These are phyloP conservation scores for Yamadazyma endophytica DNA, from an alignment of 805 yeast species.

Conservation along the genomic window DNA sequence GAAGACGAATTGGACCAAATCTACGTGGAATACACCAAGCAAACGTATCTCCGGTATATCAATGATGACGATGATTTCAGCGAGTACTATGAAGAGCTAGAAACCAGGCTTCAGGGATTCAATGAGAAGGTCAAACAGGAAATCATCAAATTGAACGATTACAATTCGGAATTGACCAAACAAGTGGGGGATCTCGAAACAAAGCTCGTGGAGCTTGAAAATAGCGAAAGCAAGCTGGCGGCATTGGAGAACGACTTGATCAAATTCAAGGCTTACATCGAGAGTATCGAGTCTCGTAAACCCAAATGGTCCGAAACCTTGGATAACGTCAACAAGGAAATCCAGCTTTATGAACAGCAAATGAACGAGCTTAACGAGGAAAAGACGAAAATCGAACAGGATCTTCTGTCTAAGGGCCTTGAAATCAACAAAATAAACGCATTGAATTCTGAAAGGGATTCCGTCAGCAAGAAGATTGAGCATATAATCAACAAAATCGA, in stretches of 20 bases:
- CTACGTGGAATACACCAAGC: conserved; percentile 56
- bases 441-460: conserved; percentile 59
- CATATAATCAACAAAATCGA: conserved; percentile 36
- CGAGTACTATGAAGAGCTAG: conserved; percentile 51
- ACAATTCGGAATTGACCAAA: conserved; percentile 35
- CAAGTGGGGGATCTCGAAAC: conserved; percentile 39
- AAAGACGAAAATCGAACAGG: conserved; percentile 38
- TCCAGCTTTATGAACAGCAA: conserved; percentile 40
- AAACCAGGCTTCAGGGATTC: conserved; percentile 49
- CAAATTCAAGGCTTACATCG: conserved; percentile 69
- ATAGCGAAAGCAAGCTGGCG: conserved; percentile 51
- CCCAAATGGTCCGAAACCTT: conserved; percentile 60
- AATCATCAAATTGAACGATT: conserved; percentile 35
- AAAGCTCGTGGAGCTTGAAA: conserved; percentile 44
- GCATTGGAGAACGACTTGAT: conserved; percentile 68
- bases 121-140: conserved; percentile 47
- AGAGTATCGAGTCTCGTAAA: conserved; percentile 61
- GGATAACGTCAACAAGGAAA: conserved; percentile 54
- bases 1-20: conserved; percentile 49
- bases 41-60: conserved; percentile 65
- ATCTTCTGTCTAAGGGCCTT: conserved; percentile 51
- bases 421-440: conserved; percentile 61
- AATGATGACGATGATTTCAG: conserved; percentile 61
- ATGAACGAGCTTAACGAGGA: conserved; percentile 34
- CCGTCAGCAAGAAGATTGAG: conserved; percentile 52